Evolutionary conservation across 2,329 filamentous ascomycete species (phyloP), one percentile per base, ranked within the genome.

Genomic region (Didymella lethalis): DNA sequence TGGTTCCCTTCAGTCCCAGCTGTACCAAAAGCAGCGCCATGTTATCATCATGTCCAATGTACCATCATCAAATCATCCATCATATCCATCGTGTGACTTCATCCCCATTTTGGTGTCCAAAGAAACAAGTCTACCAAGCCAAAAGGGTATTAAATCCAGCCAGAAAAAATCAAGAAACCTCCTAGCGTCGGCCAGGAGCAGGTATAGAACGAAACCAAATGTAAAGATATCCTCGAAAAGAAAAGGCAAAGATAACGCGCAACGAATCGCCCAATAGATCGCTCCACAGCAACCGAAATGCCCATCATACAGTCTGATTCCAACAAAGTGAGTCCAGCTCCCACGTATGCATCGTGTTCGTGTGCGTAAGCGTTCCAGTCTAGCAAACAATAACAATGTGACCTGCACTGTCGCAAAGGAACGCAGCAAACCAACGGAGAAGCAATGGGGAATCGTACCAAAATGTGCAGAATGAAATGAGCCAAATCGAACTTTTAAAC

Each of bases 341-440:
- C 61, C 66, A 68, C 66, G 70, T 68, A 68, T 72, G 65, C 63
- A 62, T 66, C 63, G 48, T 48, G 54, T 63, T 65, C 65, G 64
- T 67, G 67, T 73, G 73, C 73, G 73, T 73, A 73, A 77, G 74
- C 73, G 67, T 70, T 68, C 69, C 62, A 66, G 61, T 76, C 73
- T 76, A 75, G 65, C 69, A 75, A 76, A 69, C 63, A 66, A 74
- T 66, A 74, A 66, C 62, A 67, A 67, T 62, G 73, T 76, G 72
- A 65, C 71, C 71, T 69, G 71, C 71, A 73, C 67, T 69, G 67
- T 69, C 64, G 66, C 66, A 57, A 38, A 58, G 57, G 57, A 69
- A 67, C 66, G 63, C 65, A 65, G 64, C 64, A 69, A 71, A 59
- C 62, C 64, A 65, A 67, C 53, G 61, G 44, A 44, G 63, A 64